These are phyloP conservation scores for Cornus kousa DNA, from an alignment of 148 eudicot genomes.

Conservation along the genomic window DNA sequence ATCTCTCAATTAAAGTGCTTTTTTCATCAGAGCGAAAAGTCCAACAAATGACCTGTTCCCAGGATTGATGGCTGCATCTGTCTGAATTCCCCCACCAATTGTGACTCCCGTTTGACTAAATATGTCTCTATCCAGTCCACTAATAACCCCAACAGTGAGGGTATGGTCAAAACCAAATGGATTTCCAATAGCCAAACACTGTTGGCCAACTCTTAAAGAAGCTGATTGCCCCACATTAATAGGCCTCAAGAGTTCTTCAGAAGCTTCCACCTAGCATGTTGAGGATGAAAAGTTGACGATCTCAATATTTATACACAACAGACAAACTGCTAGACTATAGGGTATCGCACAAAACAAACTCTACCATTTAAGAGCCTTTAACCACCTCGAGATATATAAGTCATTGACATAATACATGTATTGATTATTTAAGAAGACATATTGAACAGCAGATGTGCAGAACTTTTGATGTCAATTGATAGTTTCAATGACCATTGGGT, in stretches of 20 bases:
- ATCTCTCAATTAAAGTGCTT: not conserved
- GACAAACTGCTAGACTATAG: not conserved
- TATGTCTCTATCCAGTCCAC: slow-evolving; percentile 94
- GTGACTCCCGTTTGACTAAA: slow-evolving; percentile 96
- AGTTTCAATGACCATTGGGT: no score
- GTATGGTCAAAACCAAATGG: slow-evolving; percentile 99
- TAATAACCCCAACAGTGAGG: slow-evolving; percentile 92
- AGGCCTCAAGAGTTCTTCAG: slow-evolving; percentile 75
- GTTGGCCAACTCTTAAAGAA: slow-evolving; percentile 88
- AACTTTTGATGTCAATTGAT: not conserved
- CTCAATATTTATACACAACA: not conserved
- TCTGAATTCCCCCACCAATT: slow-evolving; percentile 96
- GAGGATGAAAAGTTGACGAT: not conserved
- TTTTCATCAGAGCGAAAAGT: not conserved
- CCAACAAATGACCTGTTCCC: slow-evolving; percentile 73
- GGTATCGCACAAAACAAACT: not conserved
- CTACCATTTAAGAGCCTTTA: no score
- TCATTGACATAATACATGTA: no score
- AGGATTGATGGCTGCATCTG: slow-evolving; percentile 99
- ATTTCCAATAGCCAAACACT: slow-evolving; percentile 96
- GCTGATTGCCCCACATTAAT: slow-evolving; percentile 80
- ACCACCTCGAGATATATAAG: no score
- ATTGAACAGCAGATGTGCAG: not conserved
- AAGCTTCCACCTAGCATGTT: slow-evolving; percentile 69
- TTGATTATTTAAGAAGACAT: no score